phyloP scores from a whole-genome alignment of 129 eudicot species.

The Centaurea solstitialis region DNA sequence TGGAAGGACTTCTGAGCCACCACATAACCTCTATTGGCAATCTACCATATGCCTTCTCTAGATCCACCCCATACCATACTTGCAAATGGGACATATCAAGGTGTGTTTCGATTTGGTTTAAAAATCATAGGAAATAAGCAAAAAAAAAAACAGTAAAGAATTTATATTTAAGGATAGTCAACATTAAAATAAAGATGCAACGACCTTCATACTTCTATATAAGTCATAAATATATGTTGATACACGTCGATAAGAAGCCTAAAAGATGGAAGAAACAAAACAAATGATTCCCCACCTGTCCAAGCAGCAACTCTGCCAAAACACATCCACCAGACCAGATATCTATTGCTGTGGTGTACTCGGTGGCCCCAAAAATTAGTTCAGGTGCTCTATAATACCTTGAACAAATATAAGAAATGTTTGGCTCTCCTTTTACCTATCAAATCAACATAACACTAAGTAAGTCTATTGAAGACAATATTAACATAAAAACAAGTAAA shows the following conservation, averaged over 20 bases:
- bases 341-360: constrained; percentile 74
- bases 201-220: background rate
- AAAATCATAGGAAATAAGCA: background rate
- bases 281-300: constrained; percentile 33
- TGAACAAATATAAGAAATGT: constrained; percentile 77
- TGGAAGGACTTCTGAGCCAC: background rate
- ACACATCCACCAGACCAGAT: constrained; percentile 69
- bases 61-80: background rate
- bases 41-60: background rate
- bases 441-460: background rate
- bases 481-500: background rate
- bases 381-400: constrained; percentile 62
- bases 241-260: background rate
- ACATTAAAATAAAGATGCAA: background rate
- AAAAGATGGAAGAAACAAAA: constrained; percentile 9
- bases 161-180: background rate
- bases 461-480: constrained; percentile 21
- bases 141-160: background rate
- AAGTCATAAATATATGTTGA: background rate
- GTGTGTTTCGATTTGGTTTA: background rate
- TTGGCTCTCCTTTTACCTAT: constrained; percentile 83
- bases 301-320: constrained; percentile 60
- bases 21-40: background rate
- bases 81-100: background rate
- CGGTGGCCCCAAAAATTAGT: constrained; percentile 61